These are phyloP conservation scores for Pythium aphanidermatum DNA, from an alignment of 352 stramenopile genomes.

Conservation along the genomic window DNA sequence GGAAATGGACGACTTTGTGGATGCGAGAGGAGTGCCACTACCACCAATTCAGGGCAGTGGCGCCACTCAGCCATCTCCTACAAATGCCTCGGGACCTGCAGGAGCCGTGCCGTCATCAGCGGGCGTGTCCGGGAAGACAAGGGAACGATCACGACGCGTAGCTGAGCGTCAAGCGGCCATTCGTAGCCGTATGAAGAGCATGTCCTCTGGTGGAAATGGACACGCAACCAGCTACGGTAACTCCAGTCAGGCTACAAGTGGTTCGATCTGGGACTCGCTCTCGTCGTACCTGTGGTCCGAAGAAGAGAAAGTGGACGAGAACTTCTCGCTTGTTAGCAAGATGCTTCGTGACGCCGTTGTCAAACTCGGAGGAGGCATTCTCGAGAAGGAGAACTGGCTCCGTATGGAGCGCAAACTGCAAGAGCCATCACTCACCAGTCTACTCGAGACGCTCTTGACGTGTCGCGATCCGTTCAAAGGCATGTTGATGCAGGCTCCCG, in stretches of 20 bases:
- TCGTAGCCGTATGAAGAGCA: slow-evolving; percentile 74
- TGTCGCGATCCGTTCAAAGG: slow-evolving; percentile 77
- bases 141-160: slow-evolving; percentile 69
- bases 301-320: slow-evolving; percentile 74
- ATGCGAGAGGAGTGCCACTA: slow-evolving; percentile 71
- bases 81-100: no score
- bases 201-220: slow-evolving; percentile 47
- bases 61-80: slow-evolving; percentile 9
- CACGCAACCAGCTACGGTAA: slow-evolving; percentile 20
- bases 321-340: slow-evolving; percentile 72
- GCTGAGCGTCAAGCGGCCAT: slow-evolving; percentile 78
- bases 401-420: slow-evolving; percentile 73
- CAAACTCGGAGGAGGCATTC: slow-evolving; percentile 57
- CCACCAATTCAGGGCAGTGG: slow-evolving; percentile 56
- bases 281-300: slow-evolving; percentile 83
- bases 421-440: slow-evolving; percentile 46
- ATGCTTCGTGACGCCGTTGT: slow-evolving; percentile 72
- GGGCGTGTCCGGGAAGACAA: slow-evolving; percentile 69
- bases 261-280: slow-evolving; percentile 77
- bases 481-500: slow-evolving; percentile 42
- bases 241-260: slow-evolving; percentile 17
- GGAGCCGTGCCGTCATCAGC: slow-evolving; percentile 17
- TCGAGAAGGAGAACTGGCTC: slow-evolving; percentile 86
- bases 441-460: slow-evolving; percentile 71
- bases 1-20: slow-evolving; percentile 87